Percentiles rank a stretch among this genome's conserved stretches.
Evolutionary conservation across 495 filamentous ascomycete species (phyloP).

Genomic region (Podospora sp.): DNA sequence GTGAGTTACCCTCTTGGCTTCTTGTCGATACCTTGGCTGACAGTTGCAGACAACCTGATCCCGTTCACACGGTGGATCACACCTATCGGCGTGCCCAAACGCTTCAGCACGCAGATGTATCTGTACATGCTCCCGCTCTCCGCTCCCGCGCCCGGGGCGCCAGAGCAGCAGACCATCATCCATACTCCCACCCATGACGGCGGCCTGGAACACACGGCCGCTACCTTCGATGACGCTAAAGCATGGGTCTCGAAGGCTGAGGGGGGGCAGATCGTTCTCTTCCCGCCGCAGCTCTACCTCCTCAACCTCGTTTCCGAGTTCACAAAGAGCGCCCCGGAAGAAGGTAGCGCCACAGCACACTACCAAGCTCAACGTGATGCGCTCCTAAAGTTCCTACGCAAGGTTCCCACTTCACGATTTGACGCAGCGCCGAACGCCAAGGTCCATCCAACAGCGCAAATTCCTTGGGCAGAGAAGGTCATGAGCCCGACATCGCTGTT

Average conservation of each 20-base stretch:
- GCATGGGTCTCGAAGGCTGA: slow-evolving; percentile 68
- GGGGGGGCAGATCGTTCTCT: slow-evolving; percentile 73
- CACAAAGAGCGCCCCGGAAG: slow-evolving; percentile 43
- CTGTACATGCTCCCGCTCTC: slow-evolving; percentile 82
- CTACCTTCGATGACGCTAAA: slow-evolving; percentile 68
- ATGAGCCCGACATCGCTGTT: slow-evolving; percentile 70
- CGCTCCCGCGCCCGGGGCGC: neutral
- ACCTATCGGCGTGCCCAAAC: slow-evolving; percentile 65
- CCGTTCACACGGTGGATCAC: slow-evolving; percentile 95
- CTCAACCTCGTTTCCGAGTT: slow-evolving; percentile 67
- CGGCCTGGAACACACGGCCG: slow-evolving; percentile 81
- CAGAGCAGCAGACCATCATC: slow-evolving; percentile 40
- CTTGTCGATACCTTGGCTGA: neutral
- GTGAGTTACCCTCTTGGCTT: slow-evolving; percentile 42
- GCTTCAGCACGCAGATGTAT: slow-evolving; percentile 96
- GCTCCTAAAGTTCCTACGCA: slow-evolving; percentile 61
- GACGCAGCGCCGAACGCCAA: slow-evolving; percentile 10
- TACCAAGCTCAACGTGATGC: slow-evolving; percentile 57
- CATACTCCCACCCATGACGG: slow-evolving; percentile 77
- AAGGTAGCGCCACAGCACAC: slow-evolving; percentile 37
- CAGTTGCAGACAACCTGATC: slow-evolving; percentile 58
- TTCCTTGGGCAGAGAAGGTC: slow-evolving; percentile 75
- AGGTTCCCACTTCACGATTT: slow-evolving; percentile 33
- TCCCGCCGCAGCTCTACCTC: slow-evolving; percentile 87
- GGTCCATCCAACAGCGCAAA: slow-evolving; percentile 41